A percentile compares a stretch with the other conserved stretches of the same genome.
Evolutionary conservation across 2,329 filamentous ascomycete genomes (phyloP).

Genomic region (Aureobasidium sp.): DNA sequence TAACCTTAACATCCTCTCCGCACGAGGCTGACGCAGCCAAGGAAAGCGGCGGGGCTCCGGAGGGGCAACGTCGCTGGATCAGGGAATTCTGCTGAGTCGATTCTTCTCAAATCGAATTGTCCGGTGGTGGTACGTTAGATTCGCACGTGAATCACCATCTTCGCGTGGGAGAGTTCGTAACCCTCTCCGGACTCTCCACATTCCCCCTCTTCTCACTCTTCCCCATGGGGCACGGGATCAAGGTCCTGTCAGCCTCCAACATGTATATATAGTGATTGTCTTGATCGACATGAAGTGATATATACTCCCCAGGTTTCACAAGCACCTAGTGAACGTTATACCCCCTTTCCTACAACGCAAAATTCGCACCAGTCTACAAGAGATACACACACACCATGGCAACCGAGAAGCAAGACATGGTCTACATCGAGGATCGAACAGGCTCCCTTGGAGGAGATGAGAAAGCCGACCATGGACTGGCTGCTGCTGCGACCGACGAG

Average conservation of each 20-base stretch:
- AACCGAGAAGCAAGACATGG: background rate
- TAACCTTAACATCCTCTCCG: no score
- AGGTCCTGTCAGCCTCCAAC: background rate
- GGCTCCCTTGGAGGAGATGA: slow-evolving; percentile 9
- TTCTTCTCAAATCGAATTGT: background rate
- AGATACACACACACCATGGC: background rate
- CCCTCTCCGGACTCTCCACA: background rate
- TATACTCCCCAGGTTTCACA: background rate
- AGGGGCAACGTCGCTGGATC: background rate
- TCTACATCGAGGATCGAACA: slow-evolving; percentile 4
- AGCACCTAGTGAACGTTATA: background rate
- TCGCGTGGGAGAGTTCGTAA: background rate
- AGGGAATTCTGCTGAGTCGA: background rate
- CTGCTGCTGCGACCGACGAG: slow-evolving; percentile 12
- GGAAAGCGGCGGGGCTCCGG: background rate
- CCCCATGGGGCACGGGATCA: slow-evolving; percentile 6
- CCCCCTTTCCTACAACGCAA: background rate
- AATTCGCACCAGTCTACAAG: background rate
- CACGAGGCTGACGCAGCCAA: background rate
- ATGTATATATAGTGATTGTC: background rate
- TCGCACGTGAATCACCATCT: background rate
- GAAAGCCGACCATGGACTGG: background rate
- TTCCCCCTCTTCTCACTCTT: background rate
- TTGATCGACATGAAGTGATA: background rate
- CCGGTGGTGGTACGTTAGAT: background rate